These are phyloP conservation scores for Fraxinus floribunda DNA, from an alignment of 305 asterid genomes.

Conservation along the genomic window DNA sequence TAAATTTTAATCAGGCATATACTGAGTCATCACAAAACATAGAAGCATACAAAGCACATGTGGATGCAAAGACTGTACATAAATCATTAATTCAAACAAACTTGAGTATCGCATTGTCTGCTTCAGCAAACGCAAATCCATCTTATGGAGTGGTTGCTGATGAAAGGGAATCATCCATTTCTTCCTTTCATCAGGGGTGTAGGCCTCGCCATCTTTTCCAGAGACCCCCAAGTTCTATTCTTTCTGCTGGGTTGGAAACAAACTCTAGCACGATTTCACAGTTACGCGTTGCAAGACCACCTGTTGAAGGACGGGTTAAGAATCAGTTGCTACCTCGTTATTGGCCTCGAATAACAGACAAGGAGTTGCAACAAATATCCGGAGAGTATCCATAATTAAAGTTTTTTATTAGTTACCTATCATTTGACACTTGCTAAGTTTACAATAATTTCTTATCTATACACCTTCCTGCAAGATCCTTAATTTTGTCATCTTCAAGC, in stretches of 20 bases:
- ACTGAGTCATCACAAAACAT: conserved; percentile 35
- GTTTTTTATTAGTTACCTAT: conserved; percentile 2
- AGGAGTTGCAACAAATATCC: conserved; percentile 90
- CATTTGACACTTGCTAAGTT: not conserved
- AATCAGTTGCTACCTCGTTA: conserved; percentile 97
- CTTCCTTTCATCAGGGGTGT: conserved; percentile 57
- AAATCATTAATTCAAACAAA: conserved; percentile 61
- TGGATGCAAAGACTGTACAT: conserved; percentile 30
- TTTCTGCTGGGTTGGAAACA: conserved; percentile 52
- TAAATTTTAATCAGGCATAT: conserved; percentile 37
- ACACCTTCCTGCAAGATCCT: conserved; percentile 39
- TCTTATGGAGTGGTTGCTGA: conserved; percentile 39
- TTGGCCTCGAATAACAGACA: conserved; percentile 96
- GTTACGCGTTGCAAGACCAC: conserved; percentile 91
- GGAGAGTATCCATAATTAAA: conserved; percentile 84
- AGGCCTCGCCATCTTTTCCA: conserved; percentile 72
- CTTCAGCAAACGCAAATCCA: conserved; percentile 43
- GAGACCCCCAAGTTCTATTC: conserved; percentile 54
- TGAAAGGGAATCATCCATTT: conserved; percentile 49
- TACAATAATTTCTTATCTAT: not conserved
- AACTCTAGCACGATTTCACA: conserved; percentile 55
- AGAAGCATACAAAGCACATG: conserved; percentile 37
- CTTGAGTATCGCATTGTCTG: conserved; percentile 72
- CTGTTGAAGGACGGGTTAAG: conserved; percentile 88
- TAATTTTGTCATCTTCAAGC: conserved; percentile 48